These are phyloP conservation scores for Paramecium caudatum DNA, from an alignment of 73 alveolate genomes.

Conservation along the genomic window DNA sequence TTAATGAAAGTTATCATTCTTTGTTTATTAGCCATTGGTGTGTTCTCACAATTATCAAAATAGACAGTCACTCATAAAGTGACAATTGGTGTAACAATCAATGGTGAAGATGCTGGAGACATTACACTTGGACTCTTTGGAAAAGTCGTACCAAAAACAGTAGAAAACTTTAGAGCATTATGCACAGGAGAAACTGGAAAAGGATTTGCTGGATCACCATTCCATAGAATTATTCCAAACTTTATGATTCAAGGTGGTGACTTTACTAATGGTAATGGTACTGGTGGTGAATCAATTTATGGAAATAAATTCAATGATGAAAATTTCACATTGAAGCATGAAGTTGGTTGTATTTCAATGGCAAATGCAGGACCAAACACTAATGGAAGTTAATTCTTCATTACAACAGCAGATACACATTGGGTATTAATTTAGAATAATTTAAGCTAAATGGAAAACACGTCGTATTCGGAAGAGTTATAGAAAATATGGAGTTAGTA, in stretches of 20 bases:
- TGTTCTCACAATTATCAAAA: neutral
- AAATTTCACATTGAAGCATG: slow-evolving; percentile 86
- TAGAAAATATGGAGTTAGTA: slow-evolving; percentile 20
- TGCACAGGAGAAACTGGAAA: slow-evolving; percentile 92
- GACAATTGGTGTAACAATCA: slow-evolving; percentile 83
- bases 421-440: slow-evolving; percentile 14
- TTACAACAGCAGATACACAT: slow-evolving; percentile 82
- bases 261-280: slow-evolving; percentile 85
- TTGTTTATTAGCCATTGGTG: neutral
- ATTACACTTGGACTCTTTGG: slow-evolving; percentile 90
- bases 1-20: slow-evolving; percentile 25
- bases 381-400: slow-evolving; percentile 95
- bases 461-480: slow-evolving; percentile 94
- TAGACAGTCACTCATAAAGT: slow-evolving; percentile 79
- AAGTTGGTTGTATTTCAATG: slow-evolving; percentile 94
- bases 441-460: slow-evolving; percentile 90
- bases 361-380: slow-evolving; percentile 98
- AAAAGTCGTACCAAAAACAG: slow-evolving; percentile 91
- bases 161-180: slow-evolving; percentile 91
- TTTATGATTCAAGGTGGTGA: slow-evolving; percentile 90
- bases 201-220: slow-evolving; percentile 83
- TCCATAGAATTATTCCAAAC: slow-evolving; percentile 92
- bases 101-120: slow-evolving; percentile 82
- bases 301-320: slow-evolving; percentile 94
- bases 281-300: slow-evolving; percentile 97